Evolutionary conservation across 2,329 filamentous ascomycete genomes (phyloP).

Genomic region (Botrytis elliptica): DNA sequence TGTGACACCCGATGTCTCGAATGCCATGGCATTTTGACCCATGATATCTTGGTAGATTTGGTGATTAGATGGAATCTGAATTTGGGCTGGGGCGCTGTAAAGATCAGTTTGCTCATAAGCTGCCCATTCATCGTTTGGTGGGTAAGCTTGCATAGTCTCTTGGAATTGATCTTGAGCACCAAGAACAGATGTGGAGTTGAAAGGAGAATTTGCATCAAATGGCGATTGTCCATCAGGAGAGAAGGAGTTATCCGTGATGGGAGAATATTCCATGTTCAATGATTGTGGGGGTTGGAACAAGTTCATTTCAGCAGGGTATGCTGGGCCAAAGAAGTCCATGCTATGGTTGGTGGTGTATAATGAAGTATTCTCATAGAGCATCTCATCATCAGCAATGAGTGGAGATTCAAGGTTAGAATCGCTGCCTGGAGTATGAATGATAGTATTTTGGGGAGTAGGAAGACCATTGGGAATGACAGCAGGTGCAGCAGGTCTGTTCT

Average conservation of each 20-base stretch:
- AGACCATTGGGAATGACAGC: slow-evolving; percentile 44
- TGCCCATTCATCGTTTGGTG: slow-evolving; percentile 53
- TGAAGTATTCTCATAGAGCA: slow-evolving; percentile 26
- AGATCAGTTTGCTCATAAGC: slow-evolving; percentile 59
- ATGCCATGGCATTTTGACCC: slow-evolving; percentile 28
- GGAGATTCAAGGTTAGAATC: slow-evolving; percentile 41
- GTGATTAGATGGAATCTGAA: slow-evolving; percentile 49
- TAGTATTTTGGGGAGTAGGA: slow-evolving; percentile 58
- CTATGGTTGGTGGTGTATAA: slow-evolving; percentile 28
- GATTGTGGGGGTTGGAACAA: slow-evolving; percentile 31
- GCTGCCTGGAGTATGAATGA: slow-evolving; percentile 57
- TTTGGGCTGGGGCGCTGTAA: slow-evolving; percentile 57
- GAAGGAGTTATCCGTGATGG: slow-evolving; percentile 33
- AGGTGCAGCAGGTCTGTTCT: slow-evolving; percentile 45
- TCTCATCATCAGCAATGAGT: slow-evolving; percentile 31
- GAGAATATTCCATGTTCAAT: slow-evolving; percentile 35
- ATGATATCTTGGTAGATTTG: slow-evolving; percentile 43
- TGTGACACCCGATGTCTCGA: slow-evolving; percentile 37
- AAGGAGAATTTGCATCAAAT: slow-evolving; percentile 43
- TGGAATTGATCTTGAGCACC: slow-evolving; percentile 51
- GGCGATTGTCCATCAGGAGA: slow-evolving; percentile 35
- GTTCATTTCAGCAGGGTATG: slow-evolving; percentile 28
- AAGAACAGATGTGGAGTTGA: slow-evolving; percentile 23
- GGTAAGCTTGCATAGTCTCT: slow-evolving; percentile 56
- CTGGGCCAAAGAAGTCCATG: slow-evolving; percentile 16